A percentile compares a stretch with the other conserved stretches of the same genome.
phyloP scores from a whole-genome alignment of 2,329 filamentous ascomycete genomes.

The Beauveria rudraprayagi region DNA sequence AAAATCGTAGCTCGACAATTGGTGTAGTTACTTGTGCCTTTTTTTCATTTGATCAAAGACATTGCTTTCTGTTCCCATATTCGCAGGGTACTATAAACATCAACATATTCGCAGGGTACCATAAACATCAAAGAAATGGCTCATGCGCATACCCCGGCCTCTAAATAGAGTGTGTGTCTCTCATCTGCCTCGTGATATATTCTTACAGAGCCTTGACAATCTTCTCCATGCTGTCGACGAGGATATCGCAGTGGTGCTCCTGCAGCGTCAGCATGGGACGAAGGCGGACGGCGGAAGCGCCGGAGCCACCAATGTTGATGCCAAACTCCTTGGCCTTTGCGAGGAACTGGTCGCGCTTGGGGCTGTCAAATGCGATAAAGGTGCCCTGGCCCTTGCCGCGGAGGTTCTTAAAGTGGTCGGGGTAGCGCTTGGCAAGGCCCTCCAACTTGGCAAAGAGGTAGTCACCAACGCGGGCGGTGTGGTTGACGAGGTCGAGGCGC shows the following conservation, averaged over 20 bases:
- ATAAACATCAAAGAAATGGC: neutral
- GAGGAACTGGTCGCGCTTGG: conserved; percentile 70
- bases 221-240: conserved; percentile 73
- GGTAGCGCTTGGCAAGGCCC: conserved; percentile 60
- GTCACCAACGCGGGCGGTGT: conserved; percentile 69
- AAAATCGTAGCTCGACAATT: neutral
- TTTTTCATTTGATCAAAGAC: neutral
- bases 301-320: conserved; percentile 81
- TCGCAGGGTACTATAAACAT: neutral
- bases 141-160: neutral
- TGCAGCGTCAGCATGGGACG: conserved; percentile 91
- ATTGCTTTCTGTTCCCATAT: neutral
- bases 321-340: conserved; percentile 70
- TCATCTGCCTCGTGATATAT: neutral
- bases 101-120: neutral
- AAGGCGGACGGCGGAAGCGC: conserved; percentile 65
- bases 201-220: conserved; percentile 42
- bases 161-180: neutral
- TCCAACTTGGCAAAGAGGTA: conserved; percentile 69
- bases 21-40: neutral
- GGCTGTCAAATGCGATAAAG: conserved; percentile 87
- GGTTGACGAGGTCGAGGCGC: conserved; percentile 64
- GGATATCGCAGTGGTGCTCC: conserved; percentile 79
- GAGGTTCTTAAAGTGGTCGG: conserved; percentile 71
- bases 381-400: conserved; percentile 83